Evolutionary conservation across 306 rosid genomes (phyloP), one percentile per base, ranked within the genome.

Genomic region (Notholithocarpus densiflorus): DNA sequence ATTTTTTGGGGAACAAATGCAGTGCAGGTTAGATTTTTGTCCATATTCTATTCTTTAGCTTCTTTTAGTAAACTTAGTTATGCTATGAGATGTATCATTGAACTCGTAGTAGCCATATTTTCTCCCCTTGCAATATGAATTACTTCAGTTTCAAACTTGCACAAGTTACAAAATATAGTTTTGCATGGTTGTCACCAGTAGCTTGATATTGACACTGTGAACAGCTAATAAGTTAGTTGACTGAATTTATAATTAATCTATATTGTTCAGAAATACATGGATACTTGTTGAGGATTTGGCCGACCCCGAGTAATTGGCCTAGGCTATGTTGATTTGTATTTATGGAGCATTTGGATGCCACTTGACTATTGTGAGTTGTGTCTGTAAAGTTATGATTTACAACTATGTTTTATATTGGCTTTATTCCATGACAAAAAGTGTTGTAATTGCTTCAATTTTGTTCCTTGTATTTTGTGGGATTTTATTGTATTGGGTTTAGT

Each of bases 1-100:
- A n/a, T 31, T 29, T 32, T 32, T 5, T 84, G 57, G 61, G 86
- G 88, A 80, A 55, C 4, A 11, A 69, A 34, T 45, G 0, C 81
- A 79, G 84, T 34, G 9, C 43, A 1, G 43, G 88, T 84, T 29
- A 53, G 82, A 18, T 34, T 56, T 52, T 45, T 13, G 6, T 23
- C 20, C 8, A 29, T 26, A 23, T 48, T 75, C 37, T 57, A 9
- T 29, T 52, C 53, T 51, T 3, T 19, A 74, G 61, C 34, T 66
- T 37, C 7, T 59, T 24, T 23, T 32, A 26, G 3, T 56, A 12
- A 45, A 45, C 1, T 26, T 12, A 18, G n/a, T 65, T 18, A 12
- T 13, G 27, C 14, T 23, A 24, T 1, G 19, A 21, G 45, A 31
- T 65, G 71, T 24, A 12, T 26, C 17, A 26, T 61, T 61, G 32